phyloP scores from a whole-genome alignment of 208 protist genomes.

The Acanthamoeba polyphaga region DNA sequence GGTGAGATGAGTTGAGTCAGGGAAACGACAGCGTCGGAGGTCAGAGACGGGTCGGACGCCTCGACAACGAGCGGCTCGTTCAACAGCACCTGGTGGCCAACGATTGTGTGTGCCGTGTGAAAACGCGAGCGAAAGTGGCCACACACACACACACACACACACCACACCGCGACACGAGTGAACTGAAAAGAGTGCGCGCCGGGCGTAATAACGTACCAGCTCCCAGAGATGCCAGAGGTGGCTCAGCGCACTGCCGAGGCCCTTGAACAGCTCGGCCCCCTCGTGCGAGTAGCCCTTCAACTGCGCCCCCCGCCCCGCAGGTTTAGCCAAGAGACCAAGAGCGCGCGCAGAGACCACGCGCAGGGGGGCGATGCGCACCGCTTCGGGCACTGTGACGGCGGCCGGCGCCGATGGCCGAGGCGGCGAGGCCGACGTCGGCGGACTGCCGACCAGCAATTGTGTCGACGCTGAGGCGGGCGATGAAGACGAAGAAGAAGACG shows the following conservation, averaged over 20 bases:
- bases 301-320: not conserved
- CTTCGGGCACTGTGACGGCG: not conserved
- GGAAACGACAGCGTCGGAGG: slow-evolving; percentile 28
- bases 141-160: too few species aligned
- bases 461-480: not conserved
- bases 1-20: slow-evolving; percentile 31
- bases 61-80: slow-evolving; percentile 49
- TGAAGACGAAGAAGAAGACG: not conserved
- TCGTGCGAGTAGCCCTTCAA: slow-evolving; percentile 14
- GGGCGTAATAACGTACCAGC: not conserved
- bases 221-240: slow-evolving; percentile 73
- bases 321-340: not conserved
- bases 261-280: slow-evolving; percentile 8
- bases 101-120: not conserved
- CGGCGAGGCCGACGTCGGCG: not conserved
- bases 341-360: not conserved
- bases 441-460: not conserved
- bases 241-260: not conserved
- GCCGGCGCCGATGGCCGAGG: not conserved
- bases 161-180: too few species aligned
- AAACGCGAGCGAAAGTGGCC: too few species aligned
- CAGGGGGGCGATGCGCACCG: not conserved
- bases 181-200: too few species aligned
- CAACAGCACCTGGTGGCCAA: not conserved
- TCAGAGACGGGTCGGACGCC: not conserved